phyloP scores from a whole-genome alignment of 345 rosid species.

The Citrus australasica region DNA sequence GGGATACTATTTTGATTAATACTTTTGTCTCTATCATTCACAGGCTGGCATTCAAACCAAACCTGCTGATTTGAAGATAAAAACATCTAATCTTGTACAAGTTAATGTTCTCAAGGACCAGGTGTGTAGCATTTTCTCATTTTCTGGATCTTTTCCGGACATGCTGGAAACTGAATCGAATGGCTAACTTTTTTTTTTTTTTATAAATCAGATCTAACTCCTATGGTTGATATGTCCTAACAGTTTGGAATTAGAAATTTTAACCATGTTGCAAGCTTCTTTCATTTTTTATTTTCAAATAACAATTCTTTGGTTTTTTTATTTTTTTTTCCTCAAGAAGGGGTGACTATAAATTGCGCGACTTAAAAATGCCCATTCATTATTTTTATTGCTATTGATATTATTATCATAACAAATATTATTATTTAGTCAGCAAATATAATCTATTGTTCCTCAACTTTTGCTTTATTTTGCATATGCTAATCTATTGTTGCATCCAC shows the following conservation, averaged over 20 bases:
- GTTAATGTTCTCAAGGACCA: constrained; percentile 75
- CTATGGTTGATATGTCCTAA: neutral
- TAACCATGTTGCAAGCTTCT: no score
- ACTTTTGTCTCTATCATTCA: constrained; percentile 13
- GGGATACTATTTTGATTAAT: neutral
- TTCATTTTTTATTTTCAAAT: no score
- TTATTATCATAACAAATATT: neutral
- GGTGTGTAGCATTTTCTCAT: constrained; percentile 35
- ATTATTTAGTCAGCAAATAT: neutral
- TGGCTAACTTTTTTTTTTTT: no score
- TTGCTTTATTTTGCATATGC: neutral
- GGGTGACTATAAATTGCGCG: neutral
- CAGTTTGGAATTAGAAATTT: neutral
- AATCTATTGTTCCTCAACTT: neutral
- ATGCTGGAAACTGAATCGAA: neutral
- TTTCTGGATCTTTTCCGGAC: neutral
- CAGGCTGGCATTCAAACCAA: constrained; percentile 84
- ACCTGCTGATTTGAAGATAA: constrained; percentile 75
- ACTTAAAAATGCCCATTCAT: neutral
- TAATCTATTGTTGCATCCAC: neutral
- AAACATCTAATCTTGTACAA: constrained; percentile 69
- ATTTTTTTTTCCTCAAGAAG: neutral
- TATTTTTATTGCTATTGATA: no score
- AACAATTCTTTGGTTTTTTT: neutral
- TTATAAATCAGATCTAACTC: neutral